Conservation (phyloP, 2,329 filamentous ascomycete genomes). For the Stagonosporopsis tanaceti region DNA sequence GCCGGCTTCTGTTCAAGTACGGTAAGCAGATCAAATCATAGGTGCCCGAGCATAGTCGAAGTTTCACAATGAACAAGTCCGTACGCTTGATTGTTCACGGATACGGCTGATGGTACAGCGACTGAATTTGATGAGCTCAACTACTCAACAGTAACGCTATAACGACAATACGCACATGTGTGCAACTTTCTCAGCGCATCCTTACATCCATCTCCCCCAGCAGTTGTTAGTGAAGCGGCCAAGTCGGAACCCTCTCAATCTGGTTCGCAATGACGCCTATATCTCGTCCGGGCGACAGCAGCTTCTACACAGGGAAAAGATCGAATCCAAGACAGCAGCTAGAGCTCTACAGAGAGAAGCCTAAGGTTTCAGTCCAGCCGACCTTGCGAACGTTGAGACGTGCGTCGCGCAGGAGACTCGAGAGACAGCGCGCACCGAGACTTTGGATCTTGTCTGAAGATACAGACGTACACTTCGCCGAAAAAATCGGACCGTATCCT, state of each 20-base stretch:
- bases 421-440: neutral
- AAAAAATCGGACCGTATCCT: neutral
- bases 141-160: no score
- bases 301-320: neutral
- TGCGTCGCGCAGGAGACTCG: neutral
- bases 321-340: neutral
- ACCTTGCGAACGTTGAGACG: neutral
- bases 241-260: neutral
- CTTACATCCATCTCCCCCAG: no score
- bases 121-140: no score
- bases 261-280: neutral
- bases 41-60: no score
- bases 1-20: no score
- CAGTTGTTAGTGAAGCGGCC: no score
- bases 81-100: no score
- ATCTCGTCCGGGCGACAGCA: neutral
- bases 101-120: no score
- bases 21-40: no score
- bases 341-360: neutral
- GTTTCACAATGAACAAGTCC: no score
- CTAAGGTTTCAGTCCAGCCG: neutral
- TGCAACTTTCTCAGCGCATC: no score
- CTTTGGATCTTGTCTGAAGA: slow-evolving; percentile 1
- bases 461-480: neutral
- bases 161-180: no score